A percentile compares a stretch with the other conserved stretches of the same genome.
Evolutionary conservation across 31 red algal species (phyloP).

Genomic region (Asparagopsis taxiformis): DNA sequence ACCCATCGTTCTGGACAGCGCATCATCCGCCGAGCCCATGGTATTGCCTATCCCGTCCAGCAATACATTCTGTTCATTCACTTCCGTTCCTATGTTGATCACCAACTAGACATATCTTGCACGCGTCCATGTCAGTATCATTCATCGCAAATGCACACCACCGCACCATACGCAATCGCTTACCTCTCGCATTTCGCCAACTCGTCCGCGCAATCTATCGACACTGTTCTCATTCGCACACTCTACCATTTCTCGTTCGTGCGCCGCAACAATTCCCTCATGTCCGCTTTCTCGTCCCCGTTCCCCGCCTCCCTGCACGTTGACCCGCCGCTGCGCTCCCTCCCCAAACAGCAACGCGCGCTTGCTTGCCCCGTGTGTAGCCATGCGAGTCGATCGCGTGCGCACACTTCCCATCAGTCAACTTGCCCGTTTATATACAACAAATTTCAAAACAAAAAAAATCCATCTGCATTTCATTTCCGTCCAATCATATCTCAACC

Average conservation of each 20-base stretch:
- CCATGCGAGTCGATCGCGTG: too few relatives aligned
- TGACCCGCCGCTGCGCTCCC: constrained; percentile 4
- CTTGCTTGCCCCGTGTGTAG: constrained; percentile 7
- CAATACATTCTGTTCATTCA: constrained; percentile 72
- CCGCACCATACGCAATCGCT: neutral
- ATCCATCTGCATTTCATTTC: too few relatives aligned
- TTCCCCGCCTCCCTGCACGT: neutral
- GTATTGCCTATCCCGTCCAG: constrained; percentile 53
- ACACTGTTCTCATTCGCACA: neutral
- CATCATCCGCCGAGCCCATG: constrained; percentile 36
- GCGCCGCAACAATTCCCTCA: neutral
- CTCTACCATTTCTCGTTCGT: neutral
- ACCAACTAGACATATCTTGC: constrained; percentile 30
- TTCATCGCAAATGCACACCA: neutral
- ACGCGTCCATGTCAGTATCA: neutral
- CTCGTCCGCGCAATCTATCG: too few relatives aligned
- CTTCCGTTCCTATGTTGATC: constrained; percentile 57
- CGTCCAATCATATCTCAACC: too few relatives aligned
- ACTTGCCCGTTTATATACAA: too few relatives aligned
- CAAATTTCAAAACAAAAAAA: too few relatives aligned
- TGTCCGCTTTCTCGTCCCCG: neutral
- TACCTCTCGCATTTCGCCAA: too few relatives aligned
- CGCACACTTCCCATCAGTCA: too few relatives aligned
- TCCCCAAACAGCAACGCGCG: neutral
- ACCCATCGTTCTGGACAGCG: constrained; percentile 30